Conservation (phyloP, 2,329 filamentous ascomycete genomes). For the Aspergillus transmontanensis region DNA sequence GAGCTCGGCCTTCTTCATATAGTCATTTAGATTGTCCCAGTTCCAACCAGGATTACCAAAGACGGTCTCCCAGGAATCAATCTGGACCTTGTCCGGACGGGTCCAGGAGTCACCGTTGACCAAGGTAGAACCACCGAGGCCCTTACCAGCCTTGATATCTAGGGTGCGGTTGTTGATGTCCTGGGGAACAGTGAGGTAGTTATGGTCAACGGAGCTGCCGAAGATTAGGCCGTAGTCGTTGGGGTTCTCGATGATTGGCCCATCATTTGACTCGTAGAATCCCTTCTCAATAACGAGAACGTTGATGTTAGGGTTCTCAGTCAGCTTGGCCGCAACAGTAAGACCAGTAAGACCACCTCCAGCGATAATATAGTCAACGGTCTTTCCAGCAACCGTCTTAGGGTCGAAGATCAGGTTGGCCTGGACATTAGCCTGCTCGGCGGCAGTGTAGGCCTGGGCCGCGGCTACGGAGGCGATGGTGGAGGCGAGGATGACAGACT, state of each 20-base stretch:
- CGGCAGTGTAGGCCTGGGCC: too few species aligned
- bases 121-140: constrained; percentile 33
- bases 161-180: constrained; percentile 24
- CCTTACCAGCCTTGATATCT: constrained; percentile 25
- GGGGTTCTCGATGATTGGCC: constrained; percentile 27
- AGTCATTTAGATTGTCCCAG: constrained; percentile 49
- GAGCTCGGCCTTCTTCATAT: constrained; percentile 48
- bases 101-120: constrained; percentile 34
- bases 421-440: not conserved
- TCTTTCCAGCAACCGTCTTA: too few species aligned
- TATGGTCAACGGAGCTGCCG: constrained; percentile 26
- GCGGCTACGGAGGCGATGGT: too few species aligned
- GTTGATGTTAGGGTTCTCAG: constrained; percentile 21
- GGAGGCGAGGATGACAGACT: not conserved
- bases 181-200: constrained; percentile 16
- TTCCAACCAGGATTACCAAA: constrained; percentile 51
- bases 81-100: constrained; percentile 28
- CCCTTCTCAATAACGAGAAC: constrained; percentile 34
- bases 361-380: constrained; percentile 34
- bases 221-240: constrained; percentile 32
- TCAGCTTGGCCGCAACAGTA: constrained; percentile 26
- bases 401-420: constrained; percentile 11
- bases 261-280: constrained; percentile 30
- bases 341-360: constrained; percentile 35
- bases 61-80: constrained; percentile 32